phyloP scores from a whole-genome alignment of 176 grass and related monocot genomes.

The Oryza officinalis region DNA sequence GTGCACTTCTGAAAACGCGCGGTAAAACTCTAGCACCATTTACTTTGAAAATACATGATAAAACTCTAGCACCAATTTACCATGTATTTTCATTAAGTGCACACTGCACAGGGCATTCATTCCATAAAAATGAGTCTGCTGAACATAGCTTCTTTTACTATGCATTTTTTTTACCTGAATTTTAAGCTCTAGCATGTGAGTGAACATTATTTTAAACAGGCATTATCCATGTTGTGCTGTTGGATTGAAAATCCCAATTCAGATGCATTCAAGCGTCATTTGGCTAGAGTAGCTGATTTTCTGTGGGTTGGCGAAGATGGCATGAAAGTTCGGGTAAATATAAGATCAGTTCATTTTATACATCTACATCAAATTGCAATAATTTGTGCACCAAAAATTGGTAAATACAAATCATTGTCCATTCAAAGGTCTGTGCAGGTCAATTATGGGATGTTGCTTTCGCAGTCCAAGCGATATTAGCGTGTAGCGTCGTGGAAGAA shows the following conservation, averaged over 20 bases:
- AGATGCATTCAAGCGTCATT: constrained; percentile 60
- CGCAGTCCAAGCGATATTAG: constrained; percentile 68
- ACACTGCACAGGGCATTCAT: too few species aligned
- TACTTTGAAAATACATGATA: neutral
- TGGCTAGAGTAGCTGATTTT: constrained; percentile 68
- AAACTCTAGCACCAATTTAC: too few species aligned
- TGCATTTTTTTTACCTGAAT: neutral
- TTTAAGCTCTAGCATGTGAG: neutral
- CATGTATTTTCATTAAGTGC: too few species aligned
- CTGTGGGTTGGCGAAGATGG: constrained; percentile 87
- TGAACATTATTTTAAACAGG: constrained; percentile 37
- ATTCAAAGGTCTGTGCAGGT: constrained; percentile 46
- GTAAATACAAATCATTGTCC: neutral
- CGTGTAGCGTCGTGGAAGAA: constrained; percentile 45
- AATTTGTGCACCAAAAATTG: constrained; percentile 2
- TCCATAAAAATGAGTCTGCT: too few species aligned
- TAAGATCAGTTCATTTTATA: neutral
- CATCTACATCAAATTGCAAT: neutral
- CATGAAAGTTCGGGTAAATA: constrained; percentile 83
- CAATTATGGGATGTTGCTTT: constrained; percentile 77
- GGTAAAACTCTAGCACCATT: too few species aligned
- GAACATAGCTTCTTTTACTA: too few species aligned
- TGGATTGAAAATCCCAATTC: constrained; percentile 56
- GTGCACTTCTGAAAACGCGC: neutral
- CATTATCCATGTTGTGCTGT: constrained; percentile 60